These are phyloP conservation scores for Bonia amplexicaulis DNA, from an alignment of 176 grass and related monocot genomes.

Conservation along the genomic window DNA sequence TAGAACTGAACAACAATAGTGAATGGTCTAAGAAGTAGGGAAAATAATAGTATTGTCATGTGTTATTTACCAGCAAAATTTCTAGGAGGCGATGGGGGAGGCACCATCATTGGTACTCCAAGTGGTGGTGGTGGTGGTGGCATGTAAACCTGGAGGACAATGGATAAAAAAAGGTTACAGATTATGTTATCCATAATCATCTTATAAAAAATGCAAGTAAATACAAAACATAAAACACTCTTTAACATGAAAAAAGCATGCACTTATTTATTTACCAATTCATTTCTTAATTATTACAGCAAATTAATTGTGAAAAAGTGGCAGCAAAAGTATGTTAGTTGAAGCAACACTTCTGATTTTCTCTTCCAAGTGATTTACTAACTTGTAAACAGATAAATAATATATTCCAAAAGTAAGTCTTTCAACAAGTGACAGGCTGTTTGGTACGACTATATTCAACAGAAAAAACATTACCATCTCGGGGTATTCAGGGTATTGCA, in stretches of 20 bases:
- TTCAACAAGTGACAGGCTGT: background rate
- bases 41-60: background rate
- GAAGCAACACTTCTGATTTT: background rate
- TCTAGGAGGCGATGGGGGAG: slow-evolving; percentile 32
- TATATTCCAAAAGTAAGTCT: background rate
- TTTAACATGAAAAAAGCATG: background rate
- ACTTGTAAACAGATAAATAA: background rate
- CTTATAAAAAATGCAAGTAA: background rate
- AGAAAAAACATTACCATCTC: slow-evolving; percentile 40
- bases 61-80: slow-evolving; percentile 38
- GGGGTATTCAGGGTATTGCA: slow-evolving; percentile 32
- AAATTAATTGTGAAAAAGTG: background rate
- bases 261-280: background rate
- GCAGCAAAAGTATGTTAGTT: background rate
- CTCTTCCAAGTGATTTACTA: background rate
- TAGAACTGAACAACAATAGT: slow-evolving; percentile 3
- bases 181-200: slow-evolving; percentile 6
- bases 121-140: slow-evolving; percentile 29
- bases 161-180: background rate
- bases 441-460: background rate
- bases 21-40: background rate
- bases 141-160: slow-evolving; percentile 45
- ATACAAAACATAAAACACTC: background rate
- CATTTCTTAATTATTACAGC: slow-evolving; percentile 2
- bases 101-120: slow-evolving; percentile 49